These are phyloP conservation scores for Ophiostoma perfectum DNA, from an alignment of 2,329 filamentous ascomycete genomes.

Conservation along the genomic window DNA sequence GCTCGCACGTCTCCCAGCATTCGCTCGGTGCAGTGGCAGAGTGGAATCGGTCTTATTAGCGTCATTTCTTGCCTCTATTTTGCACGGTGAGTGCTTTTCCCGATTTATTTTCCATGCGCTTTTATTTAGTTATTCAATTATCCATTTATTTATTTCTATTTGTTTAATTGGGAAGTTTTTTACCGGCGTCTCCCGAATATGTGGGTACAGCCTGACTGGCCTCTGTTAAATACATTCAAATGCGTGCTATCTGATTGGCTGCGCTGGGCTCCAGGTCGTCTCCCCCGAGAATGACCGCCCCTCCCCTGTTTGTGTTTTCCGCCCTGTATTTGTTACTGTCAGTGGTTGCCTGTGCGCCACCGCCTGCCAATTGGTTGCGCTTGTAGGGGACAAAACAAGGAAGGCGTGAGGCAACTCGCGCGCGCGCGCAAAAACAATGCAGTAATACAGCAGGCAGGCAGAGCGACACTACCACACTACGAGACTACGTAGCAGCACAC, in stretches of 20 bases:
- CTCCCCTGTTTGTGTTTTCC: background rate
- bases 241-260: slow-evolving; percentile 25
- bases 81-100: background rate
- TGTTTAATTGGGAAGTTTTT: slow-evolving; percentile 1
- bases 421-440: background rate
- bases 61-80: background rate
- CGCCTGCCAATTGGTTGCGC: too few relatives aligned
- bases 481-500: background rate
- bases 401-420: background rate
- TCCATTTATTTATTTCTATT: background rate
- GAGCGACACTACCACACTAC: background rate
- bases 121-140: background rate
- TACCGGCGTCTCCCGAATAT: slow-evolving; percentile 26
- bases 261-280: background rate
- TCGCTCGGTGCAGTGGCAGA: background rate
- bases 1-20: background rate
- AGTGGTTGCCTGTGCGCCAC: too few relatives aligned
- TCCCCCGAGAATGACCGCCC: slow-evolving; percentile 17
- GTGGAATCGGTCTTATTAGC: background rate
- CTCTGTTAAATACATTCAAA: slow-evolving; percentile 20
- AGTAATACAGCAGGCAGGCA: background rate
- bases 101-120: background rate
- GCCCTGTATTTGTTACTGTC: too few relatives aligned
- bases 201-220: slow-evolving; percentile 15
- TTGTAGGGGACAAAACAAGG: background rate